Evolutionary conservation across 2,329 filamentous ascomycete species (phyloP).

Genomic region (Cladosporium colombiae): DNA sequence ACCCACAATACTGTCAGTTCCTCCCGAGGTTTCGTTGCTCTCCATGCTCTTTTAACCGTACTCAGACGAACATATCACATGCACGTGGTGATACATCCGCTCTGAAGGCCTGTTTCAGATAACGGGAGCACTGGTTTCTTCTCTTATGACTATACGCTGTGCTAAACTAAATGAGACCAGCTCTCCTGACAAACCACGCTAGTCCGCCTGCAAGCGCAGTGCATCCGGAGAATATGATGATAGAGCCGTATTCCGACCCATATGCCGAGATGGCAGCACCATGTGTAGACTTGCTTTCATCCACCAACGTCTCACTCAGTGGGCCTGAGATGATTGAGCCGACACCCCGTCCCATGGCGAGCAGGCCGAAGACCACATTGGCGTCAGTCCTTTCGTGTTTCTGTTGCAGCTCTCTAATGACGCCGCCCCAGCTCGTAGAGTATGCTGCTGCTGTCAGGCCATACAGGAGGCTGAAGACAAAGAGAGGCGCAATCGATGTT

Average conservation of each 20-base stretch:
- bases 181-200: constrained; percentile 17
- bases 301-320: constrained; percentile 50
- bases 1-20: neutral
- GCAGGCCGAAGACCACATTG: constrained; percentile 52
- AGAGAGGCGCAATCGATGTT: constrained; percentile 43
- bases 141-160: neutral
- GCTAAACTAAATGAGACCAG: constrained; percentile 11
- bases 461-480: constrained; percentile 47
- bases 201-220: constrained; percentile 35
- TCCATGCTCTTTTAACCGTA: neutral
- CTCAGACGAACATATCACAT: neutral
- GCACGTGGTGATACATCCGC: neutral
- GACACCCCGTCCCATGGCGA: constrained; percentile 53
- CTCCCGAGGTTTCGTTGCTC: neutral
- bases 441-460: constrained; percentile 46
- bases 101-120: neutral
- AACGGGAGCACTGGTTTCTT: neutral
- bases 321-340: constrained; percentile 55
- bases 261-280: constrained; percentile 42
- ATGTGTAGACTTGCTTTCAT: constrained; percentile 38
- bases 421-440: constrained; percentile 39
- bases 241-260: constrained; percentile 45
- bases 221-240: constrained; percentile 48
- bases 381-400: constrained; percentile 40
- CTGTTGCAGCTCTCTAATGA: constrained; percentile 27